These are phyloP conservation scores for Colletotrichum graminicola DNA, from an alignment of 2,329 filamentous ascomycete species.

Conservation along the genomic window DNA sequence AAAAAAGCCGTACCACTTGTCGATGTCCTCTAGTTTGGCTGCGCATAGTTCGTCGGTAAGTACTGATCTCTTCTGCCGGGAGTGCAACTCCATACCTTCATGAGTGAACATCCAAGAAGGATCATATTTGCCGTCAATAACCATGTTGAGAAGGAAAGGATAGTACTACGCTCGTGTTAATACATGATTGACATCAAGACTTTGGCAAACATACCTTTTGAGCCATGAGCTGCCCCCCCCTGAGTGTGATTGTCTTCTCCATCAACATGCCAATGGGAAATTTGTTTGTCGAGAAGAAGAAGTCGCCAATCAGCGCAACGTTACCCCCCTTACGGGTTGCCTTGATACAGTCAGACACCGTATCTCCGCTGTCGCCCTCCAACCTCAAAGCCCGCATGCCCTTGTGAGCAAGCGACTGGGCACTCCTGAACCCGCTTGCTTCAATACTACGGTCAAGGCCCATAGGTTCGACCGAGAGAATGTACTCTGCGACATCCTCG, in stretches of 20 bases:
- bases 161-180: neutral
- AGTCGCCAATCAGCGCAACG: conserved; percentile 49
- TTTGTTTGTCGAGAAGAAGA: conserved; percentile 47
- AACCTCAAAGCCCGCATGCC: conserved; percentile 42
- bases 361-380: conserved; percentile 48
- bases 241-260: conserved; percentile 50
- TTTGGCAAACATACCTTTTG: conserved; percentile 36
- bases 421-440: conserved; percentile 48
- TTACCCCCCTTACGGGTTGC: conserved; percentile 49
- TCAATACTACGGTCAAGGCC: conserved; percentile 48
- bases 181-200: too few species aligned
- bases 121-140: conserved; percentile 13
- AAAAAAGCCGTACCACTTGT: conserved; percentile 10
- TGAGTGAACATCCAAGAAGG: conserved; percentile 19
- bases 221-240: conserved; percentile 47
- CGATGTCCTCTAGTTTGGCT: conserved; percentile 9
- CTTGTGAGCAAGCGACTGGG: conserved; percentile 37
- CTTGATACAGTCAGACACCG: conserved; percentile 47
- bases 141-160: neutral
- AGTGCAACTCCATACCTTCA: neutral
- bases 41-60: too few species aligned
- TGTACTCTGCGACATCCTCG: conserved; percentile 47
- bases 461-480: conserved; percentile 47
- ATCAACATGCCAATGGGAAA: conserved; percentile 50
- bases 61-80: neutral